These are phyloP conservation scores for Aspergillus sparsus DNA, from an alignment of 495 filamentous ascomycete species.

Conservation along the genomic window DNA sequence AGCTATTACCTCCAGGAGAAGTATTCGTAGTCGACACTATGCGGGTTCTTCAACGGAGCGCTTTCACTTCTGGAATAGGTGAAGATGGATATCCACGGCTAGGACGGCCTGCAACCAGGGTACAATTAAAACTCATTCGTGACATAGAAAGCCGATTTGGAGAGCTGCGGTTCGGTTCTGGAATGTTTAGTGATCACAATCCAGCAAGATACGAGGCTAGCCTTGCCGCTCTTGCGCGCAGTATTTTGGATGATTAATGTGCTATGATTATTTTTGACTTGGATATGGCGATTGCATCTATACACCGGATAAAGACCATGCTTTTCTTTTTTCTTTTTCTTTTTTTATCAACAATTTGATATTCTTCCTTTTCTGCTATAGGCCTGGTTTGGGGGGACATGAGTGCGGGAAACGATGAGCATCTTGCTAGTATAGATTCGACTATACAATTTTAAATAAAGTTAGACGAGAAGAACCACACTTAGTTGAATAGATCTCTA, in stretches of 20 bases:
- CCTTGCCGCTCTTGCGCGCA: slow-evolving; percentile 54
- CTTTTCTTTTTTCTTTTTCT: slow-evolving; percentile 7
- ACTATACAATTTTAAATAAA: slow-evolving; percentile 7
- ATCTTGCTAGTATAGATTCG: not conserved
- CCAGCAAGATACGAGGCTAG: slow-evolving; percentile 72
- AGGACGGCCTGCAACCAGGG: slow-evolving; percentile 62
- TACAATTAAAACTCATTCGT: slow-evolving; percentile 64
- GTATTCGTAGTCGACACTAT: slow-evolving; percentile 71
- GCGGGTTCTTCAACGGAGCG: slow-evolving; percentile 59
- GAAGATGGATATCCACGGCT: slow-evolving; percentile 44
- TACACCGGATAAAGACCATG: not conserved
- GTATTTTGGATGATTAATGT: slow-evolving; percentile 51
- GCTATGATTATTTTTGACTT: slow-evolving; percentile 8
- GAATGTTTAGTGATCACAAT: slow-evolving; percentile 76
- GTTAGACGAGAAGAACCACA: slow-evolving; percentile 11
- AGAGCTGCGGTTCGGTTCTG: slow-evolving; percentile 68
- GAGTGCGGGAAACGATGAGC: no score
- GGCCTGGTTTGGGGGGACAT: not conserved
- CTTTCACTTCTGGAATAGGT: slow-evolving; percentile 46
- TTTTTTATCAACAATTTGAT: not conserved
- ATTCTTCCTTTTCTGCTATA: not conserved
- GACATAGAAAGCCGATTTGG: slow-evolving; percentile 68
- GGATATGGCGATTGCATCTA: slow-evolving; percentile 4
- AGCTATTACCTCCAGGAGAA: slow-evolving; percentile 74
- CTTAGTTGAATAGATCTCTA: not conserved